Conservation (phyloP, 495 filamentous ascomycete genomes). For the Lasiosphaeria hispida region DNA sequence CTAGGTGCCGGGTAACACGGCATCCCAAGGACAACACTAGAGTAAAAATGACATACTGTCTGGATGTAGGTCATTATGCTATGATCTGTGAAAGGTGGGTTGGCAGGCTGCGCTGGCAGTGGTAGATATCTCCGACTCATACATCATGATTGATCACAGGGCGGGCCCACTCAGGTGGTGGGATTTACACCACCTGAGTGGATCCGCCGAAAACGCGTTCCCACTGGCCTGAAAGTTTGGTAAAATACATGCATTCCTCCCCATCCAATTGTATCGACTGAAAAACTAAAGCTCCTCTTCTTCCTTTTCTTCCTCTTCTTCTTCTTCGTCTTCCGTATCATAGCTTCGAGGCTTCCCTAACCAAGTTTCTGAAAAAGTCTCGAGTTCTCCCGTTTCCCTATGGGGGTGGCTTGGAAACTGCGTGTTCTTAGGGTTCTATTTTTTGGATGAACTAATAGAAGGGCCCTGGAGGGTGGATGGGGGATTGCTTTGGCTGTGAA, state of each 20-base stretch:
- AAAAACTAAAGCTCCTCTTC: too few relatives aligned
- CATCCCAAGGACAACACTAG: too few relatives aligned
- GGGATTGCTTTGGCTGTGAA: not conserved
- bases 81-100: too few relatives aligned
- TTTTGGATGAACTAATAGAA: conserved; percentile 7
- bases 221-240: conserved; percentile 5
- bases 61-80: too few relatives aligned
- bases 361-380: too few relatives aligned
- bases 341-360: too few relatives aligned
- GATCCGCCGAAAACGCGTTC: conserved; percentile 8
- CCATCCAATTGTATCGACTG: not conserved
- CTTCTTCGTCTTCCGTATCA: too few relatives aligned
- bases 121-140: not conserved
- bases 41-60: too few relatives aligned
- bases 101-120: too few relatives aligned
- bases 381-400: too few relatives aligned
- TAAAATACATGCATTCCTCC: conserved; percentile 5
- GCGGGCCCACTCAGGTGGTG: conserved; percentile 8
- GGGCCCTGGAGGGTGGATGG: conserved; percentile 6
- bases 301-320: too few relatives aligned
- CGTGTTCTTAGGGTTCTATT: conserved; percentile 4
- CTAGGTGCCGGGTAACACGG: too few relatives aligned
- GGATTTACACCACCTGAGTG: conserved; percentile 11
- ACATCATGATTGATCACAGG: conserved; percentile 9
- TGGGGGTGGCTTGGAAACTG: not conserved